A percentile compares a stretch with the other conserved stretches of the same genome.
These are phyloP conservation scores for Verbena officinalis DNA, from an alignment of 257 asterid species.

Conservation along the genomic window DNA sequence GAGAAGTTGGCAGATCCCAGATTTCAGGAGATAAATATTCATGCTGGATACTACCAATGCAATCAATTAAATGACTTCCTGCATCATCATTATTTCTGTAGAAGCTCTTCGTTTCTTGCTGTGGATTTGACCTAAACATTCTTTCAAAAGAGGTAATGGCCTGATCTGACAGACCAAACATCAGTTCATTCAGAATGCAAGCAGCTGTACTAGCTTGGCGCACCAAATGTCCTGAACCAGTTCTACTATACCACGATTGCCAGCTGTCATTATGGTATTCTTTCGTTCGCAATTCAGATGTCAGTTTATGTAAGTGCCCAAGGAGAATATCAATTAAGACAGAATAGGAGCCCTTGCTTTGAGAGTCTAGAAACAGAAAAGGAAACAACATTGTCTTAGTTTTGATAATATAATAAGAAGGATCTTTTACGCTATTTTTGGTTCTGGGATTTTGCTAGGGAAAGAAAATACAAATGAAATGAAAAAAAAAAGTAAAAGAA, in stretches of 20 bases:
- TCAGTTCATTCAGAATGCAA: constrained; percentile 85
- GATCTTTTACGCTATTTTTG: too few relatives aligned
- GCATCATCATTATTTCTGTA: constrained; percentile 39
- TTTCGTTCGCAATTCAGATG: constrained; percentile 67
- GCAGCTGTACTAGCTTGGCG: constrained; percentile 91
- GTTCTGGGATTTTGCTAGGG: too few relatives aligned
- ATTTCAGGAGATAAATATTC: constrained; percentile 93
- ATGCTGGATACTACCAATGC: constrained; percentile 79
- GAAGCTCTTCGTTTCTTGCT: constrained; percentile 32
- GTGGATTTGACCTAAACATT: constrained; percentile 47
- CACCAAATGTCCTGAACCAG: constrained; percentile 79
- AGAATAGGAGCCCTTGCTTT: constrained; percentile 67
- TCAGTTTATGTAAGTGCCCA: constrained; percentile 71
- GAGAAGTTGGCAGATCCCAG: constrained; percentile 85
- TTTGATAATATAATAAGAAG: constrained; percentile 17
- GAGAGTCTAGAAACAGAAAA: constrained; percentile 54
- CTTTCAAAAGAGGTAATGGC: constrained; percentile 45
- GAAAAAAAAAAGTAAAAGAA: too few relatives aligned
- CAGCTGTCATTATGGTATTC: constrained; percentile 69
- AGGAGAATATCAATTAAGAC: constrained; percentile 75
- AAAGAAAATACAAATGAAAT: too few relatives aligned
- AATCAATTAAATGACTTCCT: constrained; percentile 61
- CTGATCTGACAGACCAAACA: constrained; percentile 82
- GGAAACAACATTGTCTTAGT: constrained; percentile 27
- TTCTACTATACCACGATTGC: constrained; percentile 82